A percentile compares a stretch with the other conserved stretches of the same genome.
Evolutionary conservation across 2,329 filamentous ascomycete genomes (phyloP).

Genomic region (Alternaria ventricosa): DNA sequence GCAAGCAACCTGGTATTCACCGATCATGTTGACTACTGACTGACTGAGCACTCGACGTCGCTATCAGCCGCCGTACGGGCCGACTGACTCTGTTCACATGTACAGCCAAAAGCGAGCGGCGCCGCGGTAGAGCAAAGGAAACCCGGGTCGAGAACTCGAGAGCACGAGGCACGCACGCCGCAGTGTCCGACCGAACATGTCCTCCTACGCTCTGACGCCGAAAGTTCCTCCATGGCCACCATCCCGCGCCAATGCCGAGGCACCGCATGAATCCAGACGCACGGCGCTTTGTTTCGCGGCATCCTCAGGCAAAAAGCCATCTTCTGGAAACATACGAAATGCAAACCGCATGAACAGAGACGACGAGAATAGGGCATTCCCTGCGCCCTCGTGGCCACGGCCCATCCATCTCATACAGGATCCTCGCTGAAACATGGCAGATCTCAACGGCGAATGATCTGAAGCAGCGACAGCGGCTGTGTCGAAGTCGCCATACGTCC

Average conservation of each 20-base stretch:
- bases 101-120: not conserved
- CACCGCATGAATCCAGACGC: constrained; percentile 1
- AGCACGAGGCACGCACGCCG: constrained; percentile 1
- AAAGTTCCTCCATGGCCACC: not conserved
- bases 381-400: not conserved
- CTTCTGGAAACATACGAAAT: constrained; percentile 2
- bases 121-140: not conserved
- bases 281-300: not conserved
- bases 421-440: constrained; percentile 17
- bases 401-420: constrained; percentile 7
- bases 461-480: constrained; percentile 10
- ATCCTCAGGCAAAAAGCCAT: constrained; percentile 1
- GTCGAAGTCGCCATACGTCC: constrained; percentile 16
- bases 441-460: constrained; percentile 17
- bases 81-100: not conserved
- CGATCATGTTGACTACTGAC: not conserved
- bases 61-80: constrained; percentile 2
- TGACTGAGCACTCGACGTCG: not conserved
- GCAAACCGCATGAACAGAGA: not conserved
- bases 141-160: not conserved
- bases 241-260: constrained; percentile 1
- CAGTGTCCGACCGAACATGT: not conserved
- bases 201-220: constrained; percentile 5
- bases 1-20: not conserved
- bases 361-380: constrained; percentile 2